Base-by-base conservation (phyloP, 768 basidiomycete species). In the Ramaria rubella region DNA sequence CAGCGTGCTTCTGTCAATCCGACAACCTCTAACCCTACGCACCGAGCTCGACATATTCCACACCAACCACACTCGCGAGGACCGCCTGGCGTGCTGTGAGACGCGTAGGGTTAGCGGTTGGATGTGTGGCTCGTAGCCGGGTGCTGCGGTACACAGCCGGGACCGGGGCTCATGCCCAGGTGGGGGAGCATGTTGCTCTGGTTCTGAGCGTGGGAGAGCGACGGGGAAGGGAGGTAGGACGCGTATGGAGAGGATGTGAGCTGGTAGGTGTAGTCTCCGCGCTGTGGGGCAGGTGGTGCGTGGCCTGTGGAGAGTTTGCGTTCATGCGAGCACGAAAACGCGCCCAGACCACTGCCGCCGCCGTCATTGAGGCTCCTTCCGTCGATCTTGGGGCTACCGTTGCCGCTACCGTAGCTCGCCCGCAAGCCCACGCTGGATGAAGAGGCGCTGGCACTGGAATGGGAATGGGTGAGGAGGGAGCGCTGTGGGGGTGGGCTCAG, bases 401-500 rank as follows among this genome's bases (percentile, higher is more conserved):
- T 52, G 8, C 15, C 26, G 17, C 30, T 38, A 4, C 29, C 17
- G 31, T 26, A 36, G 31, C 12, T 26, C 24, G 24, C 9, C 49
- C 11, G 27, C 12, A 31, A 36, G 21, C 51, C 31, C 9, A 11
- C 9, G 15, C 19, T 12, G 24, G 55, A 21, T n/a, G 50, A 36
- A 21, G 60, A 48, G 23, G 60, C 24, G 51, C 49, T 46, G 64
- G 7, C 67, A 64, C 52, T 64, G 68, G 1, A 65, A 62, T 2
- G 66, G 68, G 71, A 55, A 58, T 64, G 54, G 68, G 57, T 19
- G 64, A 65, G 5, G 49, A 29, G 34, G 65, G 45, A 30, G 21
- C 6, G 21, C 38, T 2, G 79, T 67, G 31, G 73, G 58, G 24
- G 68, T 57, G 50, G 73, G 72, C 57, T 45, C 69, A 64, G 31